Evolutionary conservation across 257 asterid genomes (phyloP).

Genomic region (Mentha longifolia): DNA sequence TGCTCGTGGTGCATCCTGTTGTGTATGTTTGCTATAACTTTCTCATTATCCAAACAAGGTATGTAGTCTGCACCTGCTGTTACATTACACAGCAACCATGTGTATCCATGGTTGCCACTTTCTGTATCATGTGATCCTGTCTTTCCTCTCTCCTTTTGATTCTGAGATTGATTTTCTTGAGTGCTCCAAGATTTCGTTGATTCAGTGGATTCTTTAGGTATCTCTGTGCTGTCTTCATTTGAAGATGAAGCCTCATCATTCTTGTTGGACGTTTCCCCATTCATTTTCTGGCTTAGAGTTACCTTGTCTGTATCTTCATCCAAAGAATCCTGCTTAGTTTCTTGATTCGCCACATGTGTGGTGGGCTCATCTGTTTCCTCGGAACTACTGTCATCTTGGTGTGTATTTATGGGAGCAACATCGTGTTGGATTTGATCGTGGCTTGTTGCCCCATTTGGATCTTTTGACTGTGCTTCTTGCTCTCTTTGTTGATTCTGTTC

Average conservation of each 20-base stretch:
- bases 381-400: conserved; percentile 28
- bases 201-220: conserved; percentile 60
- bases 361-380: conserved; percentile 7
- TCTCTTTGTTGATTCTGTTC: conserved; percentile 46
- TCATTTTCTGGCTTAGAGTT: conserved; percentile 18
- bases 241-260: conserved; percentile 27
- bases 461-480: conserved; percentile 33
- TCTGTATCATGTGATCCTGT: conserved; percentile 46
- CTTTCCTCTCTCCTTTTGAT: conserved; percentile 71
- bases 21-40: conserved; percentile 55
- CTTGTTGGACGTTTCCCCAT: conserved; percentile 23
- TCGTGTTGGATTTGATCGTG: conserved; percentile 68
- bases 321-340: conserved; percentile 12
- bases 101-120: conserved; percentile 29
- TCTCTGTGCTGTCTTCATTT: conserved; percentile 34
- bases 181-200: conserved; percentile 74
- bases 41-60: conserved; percentile 90
- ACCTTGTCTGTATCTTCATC: neutral
- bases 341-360: conserved; percentile 4
- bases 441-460: conserved; percentile 54
- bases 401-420: conserved; percentile 39
- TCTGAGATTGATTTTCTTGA: conserved; percentile 72
- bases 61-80: conserved; percentile 78
- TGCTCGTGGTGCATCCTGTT: conserved; percentile 68
- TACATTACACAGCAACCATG: conserved; percentile 73